Percentiles rank a stretch among this genome's conserved stretches.
phyloP scores from a whole-genome alignment of 345 rosid species.

The Cardiospermum halicacabum region DNA sequence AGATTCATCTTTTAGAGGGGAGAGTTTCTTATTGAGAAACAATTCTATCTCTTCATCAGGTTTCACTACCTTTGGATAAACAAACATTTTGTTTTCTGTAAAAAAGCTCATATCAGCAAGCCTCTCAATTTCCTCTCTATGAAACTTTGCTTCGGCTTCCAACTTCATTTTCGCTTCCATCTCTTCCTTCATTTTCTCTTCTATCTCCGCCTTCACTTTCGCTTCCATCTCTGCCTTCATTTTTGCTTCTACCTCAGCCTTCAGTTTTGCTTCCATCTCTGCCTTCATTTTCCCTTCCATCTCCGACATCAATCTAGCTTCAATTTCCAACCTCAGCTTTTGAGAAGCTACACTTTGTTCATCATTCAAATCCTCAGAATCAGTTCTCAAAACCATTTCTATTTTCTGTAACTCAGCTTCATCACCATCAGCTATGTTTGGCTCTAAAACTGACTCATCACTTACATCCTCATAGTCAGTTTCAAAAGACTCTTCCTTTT shows the following conservation, averaged over 20 bases:
- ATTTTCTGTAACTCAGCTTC: slow-evolving; percentile 4
- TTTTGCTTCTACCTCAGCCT: slow-evolving; percentile 24
- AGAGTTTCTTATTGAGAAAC: slow-evolving; percentile 61
- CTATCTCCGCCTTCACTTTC: slow-evolving; percentile 28
- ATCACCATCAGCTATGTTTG: slow-evolving; percentile 18
- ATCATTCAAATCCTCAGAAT: slow-evolving; percentile 17
- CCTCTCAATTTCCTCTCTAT: slow-evolving; percentile 49
- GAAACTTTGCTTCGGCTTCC: slow-evolving; percentile 42
- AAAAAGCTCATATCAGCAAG: slow-evolving; percentile 49
- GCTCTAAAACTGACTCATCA: slow-evolving; percentile 16
- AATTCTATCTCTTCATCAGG: slow-evolving; percentile 72
- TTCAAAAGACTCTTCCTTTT: slow-evolving; percentile 12
- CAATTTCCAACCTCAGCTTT: slow-evolving; percentile 28
- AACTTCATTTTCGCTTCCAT: slow-evolving; percentile 6
- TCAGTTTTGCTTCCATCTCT: slow-evolving; percentile 15
- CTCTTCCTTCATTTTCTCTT: slow-evolving; percentile 8
- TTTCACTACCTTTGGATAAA: slow-evolving; percentile 50
- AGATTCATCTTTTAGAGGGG: slow-evolving; percentile 48
- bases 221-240: slow-evolving; percentile 6
- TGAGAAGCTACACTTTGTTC: slow-evolving; percentile 25
- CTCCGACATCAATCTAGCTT: slow-evolving; percentile 25
- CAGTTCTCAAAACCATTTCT: slow-evolving; percentile 18
- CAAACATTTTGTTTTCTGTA: slow-evolving; percentile 53
- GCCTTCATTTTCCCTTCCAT: slow-evolving; percentile 14
- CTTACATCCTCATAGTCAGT: slow-evolving; percentile 18